phyloP scores from a whole-genome alignment of 805 yeast genomes.

The Blastobotrys robertii region DNA sequence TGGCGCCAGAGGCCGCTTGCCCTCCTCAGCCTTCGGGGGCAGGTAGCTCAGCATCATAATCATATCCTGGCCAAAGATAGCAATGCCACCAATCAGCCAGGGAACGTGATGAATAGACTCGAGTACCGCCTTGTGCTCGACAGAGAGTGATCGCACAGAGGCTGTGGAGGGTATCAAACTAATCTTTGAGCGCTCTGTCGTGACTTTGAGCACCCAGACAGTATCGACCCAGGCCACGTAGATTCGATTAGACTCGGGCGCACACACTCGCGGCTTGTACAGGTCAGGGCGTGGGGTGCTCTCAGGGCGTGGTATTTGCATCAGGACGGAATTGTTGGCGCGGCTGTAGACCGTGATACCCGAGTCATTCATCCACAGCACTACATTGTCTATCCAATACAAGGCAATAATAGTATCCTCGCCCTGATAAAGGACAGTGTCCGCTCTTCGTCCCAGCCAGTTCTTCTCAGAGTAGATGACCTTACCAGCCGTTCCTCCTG shows the following conservation, averaged over 20 bases:
- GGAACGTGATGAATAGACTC: slow-evolving; percentile 33
- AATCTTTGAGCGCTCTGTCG: slow-evolving; percentile 20
- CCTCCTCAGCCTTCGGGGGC: slow-evolving; percentile 12
- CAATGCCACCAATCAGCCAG: slow-evolving; percentile 63
- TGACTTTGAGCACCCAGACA: slow-evolving; percentile 58
- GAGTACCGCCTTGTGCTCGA: slow-evolving; percentile 22
- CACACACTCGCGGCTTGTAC: slow-evolving; percentile 70
- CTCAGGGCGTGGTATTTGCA: slow-evolving; percentile 46
- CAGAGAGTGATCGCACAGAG: slow-evolving; percentile 10
- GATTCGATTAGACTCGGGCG: slow-evolving; percentile 54
- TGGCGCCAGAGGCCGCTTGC: slow-evolving; percentile 29
- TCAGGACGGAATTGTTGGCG: slow-evolving; percentile 38
- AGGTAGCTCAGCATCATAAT: slow-evolving; percentile 48
- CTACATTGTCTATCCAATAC: slow-evolving; percentile 49
- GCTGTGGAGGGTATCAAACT: slow-evolving; percentile 11
- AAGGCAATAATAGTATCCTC: slow-evolving; percentile 64
- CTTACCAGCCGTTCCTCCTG: slow-evolving; percentile 88
- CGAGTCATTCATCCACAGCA: slow-evolving; percentile 75
- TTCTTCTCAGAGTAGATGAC: slow-evolving; percentile 63
- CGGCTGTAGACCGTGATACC: slow-evolving; percentile 67
- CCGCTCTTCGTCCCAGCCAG: slow-evolving; percentile 81
- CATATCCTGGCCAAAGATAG: slow-evolving; percentile 64
- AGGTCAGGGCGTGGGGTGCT: slow-evolving; percentile 59
- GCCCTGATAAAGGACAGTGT: slow-evolving; percentile 48
- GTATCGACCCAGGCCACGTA: slow-evolving; percentile 76